Conservation (phyloP, 1,139 yeast genomes). For the Arxiozyma bovina region DNA sequence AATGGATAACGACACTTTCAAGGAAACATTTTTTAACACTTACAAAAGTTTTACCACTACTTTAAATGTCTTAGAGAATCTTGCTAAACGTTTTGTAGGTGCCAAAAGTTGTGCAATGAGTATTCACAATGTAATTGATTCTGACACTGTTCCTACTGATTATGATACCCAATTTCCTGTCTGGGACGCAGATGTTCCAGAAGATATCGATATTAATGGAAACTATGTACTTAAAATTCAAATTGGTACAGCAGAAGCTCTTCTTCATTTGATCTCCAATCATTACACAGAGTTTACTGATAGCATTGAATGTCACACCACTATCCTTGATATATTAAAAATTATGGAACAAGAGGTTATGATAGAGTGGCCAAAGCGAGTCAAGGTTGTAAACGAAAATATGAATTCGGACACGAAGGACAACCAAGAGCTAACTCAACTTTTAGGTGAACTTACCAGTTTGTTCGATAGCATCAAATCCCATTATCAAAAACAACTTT, state of each 20-base stretch:
- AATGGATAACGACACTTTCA: conserved; percentile 53
- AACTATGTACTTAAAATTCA: conserved; percentile 61
- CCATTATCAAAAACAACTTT: conserved; percentile 66
- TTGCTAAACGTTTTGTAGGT: conserved; percentile 47
- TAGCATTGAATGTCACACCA: conserved; percentile 51
- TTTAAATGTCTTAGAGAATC: conserved; percentile 38
- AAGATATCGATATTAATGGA: conserved; percentile 32
- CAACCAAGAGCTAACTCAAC: conserved; percentile 26
- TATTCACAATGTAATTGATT: conserved; percentile 30
- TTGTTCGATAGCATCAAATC: conserved; percentile 64
- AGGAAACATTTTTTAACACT: conserved; percentile 57
- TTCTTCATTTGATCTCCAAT: conserved; percentile 61
- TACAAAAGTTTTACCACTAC: conserved; percentile 58
- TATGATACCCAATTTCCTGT: conserved; percentile 26
- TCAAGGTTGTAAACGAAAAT: conserved; percentile 10
- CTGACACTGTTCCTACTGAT: conserved; percentile 11
- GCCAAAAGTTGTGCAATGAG: conserved; percentile 52
- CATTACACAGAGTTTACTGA: conserved; percentile 71
- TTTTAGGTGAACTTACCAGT: conserved; percentile 43
- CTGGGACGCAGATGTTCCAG: conserved; percentile 39
- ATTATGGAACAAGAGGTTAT: conserved; percentile 59
- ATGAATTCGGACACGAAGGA: conserved; percentile 19
- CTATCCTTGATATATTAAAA: conserved; percentile 59
- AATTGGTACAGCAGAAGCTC: conserved; percentile 70
- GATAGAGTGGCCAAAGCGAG: conserved; percentile 56